These are phyloP conservation scores for Moricandia arvensis DNA, from an alignment of 345 rosid genomes.

Conservation along the genomic window DNA sequence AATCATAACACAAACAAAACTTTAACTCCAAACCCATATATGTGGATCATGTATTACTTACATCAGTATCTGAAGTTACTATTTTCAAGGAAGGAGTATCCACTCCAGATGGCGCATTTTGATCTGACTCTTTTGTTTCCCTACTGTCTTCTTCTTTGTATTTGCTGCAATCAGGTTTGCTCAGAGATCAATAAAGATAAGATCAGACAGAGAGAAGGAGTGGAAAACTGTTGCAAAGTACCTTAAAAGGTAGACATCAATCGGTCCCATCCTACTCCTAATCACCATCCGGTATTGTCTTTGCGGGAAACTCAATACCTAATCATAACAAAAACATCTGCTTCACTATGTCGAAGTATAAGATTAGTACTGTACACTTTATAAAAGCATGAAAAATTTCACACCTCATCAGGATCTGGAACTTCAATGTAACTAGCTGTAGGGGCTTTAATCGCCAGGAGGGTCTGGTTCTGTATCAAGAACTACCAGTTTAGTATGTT, in stretches of 20 bases:
- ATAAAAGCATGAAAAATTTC: not conserved
- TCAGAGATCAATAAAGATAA: slow-evolving; percentile 2
- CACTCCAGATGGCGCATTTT: slow-evolving; percentile 22
- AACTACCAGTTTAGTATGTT: slow-evolving; percentile 9
- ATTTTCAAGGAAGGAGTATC: slow-evolving; percentile 55
- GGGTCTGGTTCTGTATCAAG: slow-evolving; percentile 52
- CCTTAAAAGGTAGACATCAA: slow-evolving; percentile 65
- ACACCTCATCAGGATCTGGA: slow-evolving; percentile 73
- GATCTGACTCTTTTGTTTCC: slow-evolving; percentile 30
- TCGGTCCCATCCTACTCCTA: slow-evolving; percentile 67
- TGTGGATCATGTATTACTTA: slow-evolving; percentile 35
- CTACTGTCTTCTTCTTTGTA: slow-evolving; percentile 40
- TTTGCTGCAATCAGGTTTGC: slow-evolving; percentile 47
- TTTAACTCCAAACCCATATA: not conserved
- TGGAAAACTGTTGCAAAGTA: slow-evolving; percentile 15
- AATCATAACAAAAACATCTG: slow-evolving; percentile 24
- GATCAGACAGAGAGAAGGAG: not conserved
- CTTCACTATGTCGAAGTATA: slow-evolving; percentile 5
- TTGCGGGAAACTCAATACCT: slow-evolving; percentile 53
- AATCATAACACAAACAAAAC: not conserved
- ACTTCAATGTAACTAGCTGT: slow-evolving; percentile 67
- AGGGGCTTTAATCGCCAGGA: slow-evolving; percentile 70
- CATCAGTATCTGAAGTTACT: slow-evolving; percentile 50
- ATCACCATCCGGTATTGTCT: slow-evolving; percentile 60
- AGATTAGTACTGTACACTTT: no score